Percentiles rank a stretch among this genome's conserved stretches.
Evolutionary conservation across 2,329 filamentous ascomycete genomes (phyloP).

Genomic region (Pestalotiopsis fici): DNA sequence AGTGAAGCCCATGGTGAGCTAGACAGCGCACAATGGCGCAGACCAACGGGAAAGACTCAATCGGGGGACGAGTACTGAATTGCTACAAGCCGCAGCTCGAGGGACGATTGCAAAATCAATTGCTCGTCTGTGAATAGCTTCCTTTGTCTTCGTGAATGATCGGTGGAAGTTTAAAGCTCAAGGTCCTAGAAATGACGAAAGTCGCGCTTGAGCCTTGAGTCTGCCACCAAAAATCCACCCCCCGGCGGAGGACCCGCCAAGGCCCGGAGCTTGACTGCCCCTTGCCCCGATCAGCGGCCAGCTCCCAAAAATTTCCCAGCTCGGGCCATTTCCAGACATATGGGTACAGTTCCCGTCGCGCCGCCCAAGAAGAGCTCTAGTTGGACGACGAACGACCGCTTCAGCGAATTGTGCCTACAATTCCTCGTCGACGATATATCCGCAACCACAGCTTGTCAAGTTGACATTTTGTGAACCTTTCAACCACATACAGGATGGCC

Average conservation of each 20-base stretch:
- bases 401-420: neutral
- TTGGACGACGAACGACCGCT: neutral
- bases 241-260: neutral
- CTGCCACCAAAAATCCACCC: neutral
- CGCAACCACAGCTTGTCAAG: neutral
- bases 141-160: neutral
- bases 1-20: constrained; percentile 67
- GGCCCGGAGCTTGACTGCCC: neutral
- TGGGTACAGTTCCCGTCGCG: neutral
- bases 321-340: neutral
- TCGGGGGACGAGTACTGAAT: constrained; percentile 11
- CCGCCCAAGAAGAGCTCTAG: neutral
- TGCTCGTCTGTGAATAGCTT: neutral
- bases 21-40: constrained; percentile 26
- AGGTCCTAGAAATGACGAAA: constrained; percentile 22
- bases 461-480: neutral
- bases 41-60: constrained; percentile 18
- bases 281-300: neutral
- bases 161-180: neutral
- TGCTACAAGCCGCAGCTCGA: neutral
- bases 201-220: constrained; percentile 15
- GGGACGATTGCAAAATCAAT: neutral
- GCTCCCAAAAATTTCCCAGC: constrained; percentile 6
- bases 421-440: neutral
- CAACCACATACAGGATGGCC: constrained; percentile 63